Conservation (phyloP, 352 stramenopile species). For the Thraustotheca clavata region DNA sequence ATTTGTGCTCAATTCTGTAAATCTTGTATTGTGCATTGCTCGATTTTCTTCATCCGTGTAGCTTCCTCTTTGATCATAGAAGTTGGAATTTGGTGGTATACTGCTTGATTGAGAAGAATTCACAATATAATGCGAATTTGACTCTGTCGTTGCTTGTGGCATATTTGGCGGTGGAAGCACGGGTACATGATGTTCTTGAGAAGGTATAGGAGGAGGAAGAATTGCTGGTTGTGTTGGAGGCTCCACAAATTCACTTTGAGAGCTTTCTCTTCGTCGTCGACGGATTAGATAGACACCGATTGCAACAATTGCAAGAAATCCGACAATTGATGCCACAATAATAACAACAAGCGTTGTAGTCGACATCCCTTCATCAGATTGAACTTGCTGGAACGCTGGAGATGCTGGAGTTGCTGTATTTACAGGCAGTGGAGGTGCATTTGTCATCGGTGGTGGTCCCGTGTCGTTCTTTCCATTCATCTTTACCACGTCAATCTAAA, state of each 20-base stretch:
- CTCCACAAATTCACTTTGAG: neutral
- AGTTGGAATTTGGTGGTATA: neutral
- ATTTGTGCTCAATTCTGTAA: constrained; percentile 1
- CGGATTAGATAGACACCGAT: neutral
- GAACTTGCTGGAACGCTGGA: neutral
- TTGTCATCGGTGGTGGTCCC: too few relatives aligned
- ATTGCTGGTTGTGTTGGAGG: neutral
- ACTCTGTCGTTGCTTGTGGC: neutral
- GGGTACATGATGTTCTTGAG: too few relatives aligned
- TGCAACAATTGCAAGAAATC: neutral
- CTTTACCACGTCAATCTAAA: too few relatives aligned
- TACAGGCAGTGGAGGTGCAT: too few relatives aligned
- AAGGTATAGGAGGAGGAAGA: neutral
- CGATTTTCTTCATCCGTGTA: neutral
- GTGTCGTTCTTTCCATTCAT: too few relatives aligned
- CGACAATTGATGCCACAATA: neutral
- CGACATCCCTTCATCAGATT: neutral
- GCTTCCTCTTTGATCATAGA: neutral
- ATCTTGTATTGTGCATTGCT: neutral
- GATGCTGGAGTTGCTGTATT: neutral
- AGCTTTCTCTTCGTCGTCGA: neutral
- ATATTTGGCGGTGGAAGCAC: neutral
- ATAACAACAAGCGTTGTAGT: neutral
- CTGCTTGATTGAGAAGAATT: neutral
- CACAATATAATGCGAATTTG: neutral